Percentiles rank a stretch among this genome's conserved stretches.
Evolutionary conservation across 768 basidiomycete genomes (phyloP).

Genomic region (Auriscalpium microsporum): DNA sequence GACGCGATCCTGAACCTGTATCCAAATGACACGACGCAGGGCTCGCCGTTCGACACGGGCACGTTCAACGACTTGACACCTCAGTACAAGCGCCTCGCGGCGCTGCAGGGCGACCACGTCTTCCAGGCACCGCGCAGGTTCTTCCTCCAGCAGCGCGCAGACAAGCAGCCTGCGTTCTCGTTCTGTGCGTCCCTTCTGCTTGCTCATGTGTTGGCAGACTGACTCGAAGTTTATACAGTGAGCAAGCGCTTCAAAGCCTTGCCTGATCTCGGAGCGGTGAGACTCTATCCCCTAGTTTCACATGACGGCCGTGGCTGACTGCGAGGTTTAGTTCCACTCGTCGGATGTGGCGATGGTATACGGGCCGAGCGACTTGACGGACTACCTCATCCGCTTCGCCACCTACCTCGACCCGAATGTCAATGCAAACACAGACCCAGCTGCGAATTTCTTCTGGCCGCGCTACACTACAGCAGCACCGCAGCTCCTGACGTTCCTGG

Average conservation of each 20-base stretch:
- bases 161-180: slow-evolving; percentile 11
- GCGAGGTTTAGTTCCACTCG: slow-evolving; percentile 5
- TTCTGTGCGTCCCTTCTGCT: slow-evolving; percentile 8
- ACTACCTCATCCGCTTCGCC: too few relatives aligned
- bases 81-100: slow-evolving; percentile 23
- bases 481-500: not conserved
- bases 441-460: slow-evolving; percentile 13
- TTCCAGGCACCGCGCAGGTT: slow-evolving; percentile 22
- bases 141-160: slow-evolving; percentile 14
- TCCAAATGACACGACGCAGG: not conserved
- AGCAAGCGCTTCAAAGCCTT: not conserved
- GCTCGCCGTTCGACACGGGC: slow-evolving; percentile 6
- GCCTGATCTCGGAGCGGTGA: not conserved
- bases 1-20: not conserved
- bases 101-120: slow-evolving; percentile 19
- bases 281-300: not conserved
- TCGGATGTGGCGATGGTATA: slow-evolving; percentile 9
- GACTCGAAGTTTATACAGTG: not conserved
- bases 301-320: too few relatives aligned
- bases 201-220: too few relatives aligned
- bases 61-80: not conserved
- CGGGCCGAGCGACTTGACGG: slow-evolving; percentile 1
- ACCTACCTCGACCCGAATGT: slow-evolving; percentile 17
- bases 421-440: not conserved
- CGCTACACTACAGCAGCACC: slow-evolving; percentile 12